phyloP scores from a whole-genome alignment of 345 rosid species.

The Moricandia arvensis region DNA sequence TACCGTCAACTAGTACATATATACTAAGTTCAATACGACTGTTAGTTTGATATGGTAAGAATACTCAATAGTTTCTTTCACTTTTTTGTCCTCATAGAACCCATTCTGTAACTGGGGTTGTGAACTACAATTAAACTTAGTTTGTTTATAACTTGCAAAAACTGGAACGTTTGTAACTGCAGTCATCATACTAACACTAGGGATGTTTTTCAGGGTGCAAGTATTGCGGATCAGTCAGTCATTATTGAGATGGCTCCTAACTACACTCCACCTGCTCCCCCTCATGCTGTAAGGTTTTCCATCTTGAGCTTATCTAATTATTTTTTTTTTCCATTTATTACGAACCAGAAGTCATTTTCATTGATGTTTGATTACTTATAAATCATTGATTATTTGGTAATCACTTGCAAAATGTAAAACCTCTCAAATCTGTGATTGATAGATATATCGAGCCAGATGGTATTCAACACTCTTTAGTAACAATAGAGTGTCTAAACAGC shows the following conservation, averaged over 20 bases:
- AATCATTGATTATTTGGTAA: not conserved
- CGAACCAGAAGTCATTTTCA: not conserved
- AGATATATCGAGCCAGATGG: too few species aligned
- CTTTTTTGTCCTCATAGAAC: not conserved
- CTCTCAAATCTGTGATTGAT: too few species aligned
- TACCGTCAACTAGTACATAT: not conserved
- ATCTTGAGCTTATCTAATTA: not conserved
- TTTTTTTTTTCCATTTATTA: not conserved
- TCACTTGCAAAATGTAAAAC: not conserved
- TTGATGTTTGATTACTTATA: not conserved
- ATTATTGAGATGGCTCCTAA: conserved; percentile 66
- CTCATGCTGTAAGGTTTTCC: conserved; percentile 48
- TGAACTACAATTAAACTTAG: not conserved
- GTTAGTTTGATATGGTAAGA: not conserved
- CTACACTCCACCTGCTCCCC: conserved; percentile 56
- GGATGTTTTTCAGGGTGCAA: conserved; percentile 57
- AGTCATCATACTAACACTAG: conserved; percentile 19
- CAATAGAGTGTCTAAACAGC: not conserved
- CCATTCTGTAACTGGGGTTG: not conserved
- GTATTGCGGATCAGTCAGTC: conserved; percentile 77
- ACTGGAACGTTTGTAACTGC: not conserved
- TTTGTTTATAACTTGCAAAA: not conserved
- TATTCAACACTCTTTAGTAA: not conserved
- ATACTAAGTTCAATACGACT: not conserved
- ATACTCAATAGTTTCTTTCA: not conserved